A percentile compares a stretch with the other conserved stretches of the same genome.
Evolutionary conservation across 2,329 filamentous ascomycete species (phyloP).

Genomic region (Fusarium kyushuense): DNA sequence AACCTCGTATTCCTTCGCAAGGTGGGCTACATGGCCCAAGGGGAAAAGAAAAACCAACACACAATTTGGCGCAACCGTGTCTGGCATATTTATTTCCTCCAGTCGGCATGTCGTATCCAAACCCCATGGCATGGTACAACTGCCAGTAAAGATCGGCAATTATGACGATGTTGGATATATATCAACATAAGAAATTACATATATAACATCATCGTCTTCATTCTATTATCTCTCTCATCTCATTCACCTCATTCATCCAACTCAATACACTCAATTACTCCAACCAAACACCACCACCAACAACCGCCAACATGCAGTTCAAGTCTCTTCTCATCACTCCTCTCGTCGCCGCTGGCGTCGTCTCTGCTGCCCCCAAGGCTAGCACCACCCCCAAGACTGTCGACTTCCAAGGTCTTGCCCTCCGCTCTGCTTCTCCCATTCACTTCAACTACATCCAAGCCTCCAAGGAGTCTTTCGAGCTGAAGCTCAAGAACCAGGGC

Average conservation of each 20-base stretch:
- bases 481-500: constrained; percentile 59
- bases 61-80: background rate
- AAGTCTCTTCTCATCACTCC: constrained; percentile 44
- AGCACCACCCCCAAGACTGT: constrained; percentile 42
- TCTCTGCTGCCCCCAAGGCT: constrained; percentile 36
- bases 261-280: background rate
- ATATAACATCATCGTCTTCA: constrained; percentile 17
- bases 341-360: constrained; percentile 46
- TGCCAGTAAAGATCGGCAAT: background rate
- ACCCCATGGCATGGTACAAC: background rate
- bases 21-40: background rate
- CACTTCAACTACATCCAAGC: constrained; percentile 63
- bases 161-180: constrained; percentile 9
- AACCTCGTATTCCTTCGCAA: constrained; percentile 16
- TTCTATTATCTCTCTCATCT: background rate
- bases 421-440: constrained; percentile 62
- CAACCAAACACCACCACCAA: background rate
- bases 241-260: constrained; percentile 4
- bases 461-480: constrained; percentile 56
- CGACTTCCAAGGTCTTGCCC: constrained; percentile 62
- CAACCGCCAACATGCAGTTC: constrained; percentile 47
- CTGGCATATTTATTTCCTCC: background rate
- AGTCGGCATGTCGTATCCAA: background rate
- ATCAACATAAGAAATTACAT: background rate
- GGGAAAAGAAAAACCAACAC: background rate